Base-by-base conservation (phyloP, 192 early-diverging fungal genomes). In the Dissophora globulifera region DNA sequence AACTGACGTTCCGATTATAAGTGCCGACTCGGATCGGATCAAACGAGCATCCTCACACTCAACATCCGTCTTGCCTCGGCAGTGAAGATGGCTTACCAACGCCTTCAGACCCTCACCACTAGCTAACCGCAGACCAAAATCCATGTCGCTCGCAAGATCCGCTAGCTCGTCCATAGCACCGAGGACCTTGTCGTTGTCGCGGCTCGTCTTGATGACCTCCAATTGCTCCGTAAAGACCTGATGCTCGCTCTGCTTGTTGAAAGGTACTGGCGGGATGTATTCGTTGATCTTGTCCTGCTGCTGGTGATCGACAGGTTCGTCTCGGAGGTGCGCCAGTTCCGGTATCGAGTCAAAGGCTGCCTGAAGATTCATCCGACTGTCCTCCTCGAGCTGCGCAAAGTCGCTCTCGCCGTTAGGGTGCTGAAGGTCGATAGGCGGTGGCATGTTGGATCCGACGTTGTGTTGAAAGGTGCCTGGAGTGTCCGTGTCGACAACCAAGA, bases 131-230 rank as follows among this genome's bases (percentile, higher is more conserved):
- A 84, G 64, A 9, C 88, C 88, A 55, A 86, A 81, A n/a, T 86
- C 80, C 50, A 84, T 76, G 53, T 87, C 83, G 31, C 86, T 82
- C 23, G 83, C 81, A 3, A 88, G 62, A 40, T 89, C 87, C 20
- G 81, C 71, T 45, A 89, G 48, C 15, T 67, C 82, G n/a, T 81
- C 87, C 23, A 91, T 57, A 0, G 81, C 66, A n/a, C 56, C 48
- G 11, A 78, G 15, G 17, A 83, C 35, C 5, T 45, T 13, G 25
- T 62, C 49, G 1, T 51, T 42, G 43, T 79, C 50, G 5, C 19
- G 30, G 20, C 47, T 50, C 26, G 69, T 48, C 16, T 47, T 49
- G 47, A 82, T 35, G n/a, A 62, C 51, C 2, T 62, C 72, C n/a
- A 82, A 15, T 22, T 58, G 76, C 27, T 76, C 78, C 22, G 54